Conservation (phyloP, 2,329 filamentous ascomycete genomes). For the Pseudogymnoascus verrucosus region DNA sequence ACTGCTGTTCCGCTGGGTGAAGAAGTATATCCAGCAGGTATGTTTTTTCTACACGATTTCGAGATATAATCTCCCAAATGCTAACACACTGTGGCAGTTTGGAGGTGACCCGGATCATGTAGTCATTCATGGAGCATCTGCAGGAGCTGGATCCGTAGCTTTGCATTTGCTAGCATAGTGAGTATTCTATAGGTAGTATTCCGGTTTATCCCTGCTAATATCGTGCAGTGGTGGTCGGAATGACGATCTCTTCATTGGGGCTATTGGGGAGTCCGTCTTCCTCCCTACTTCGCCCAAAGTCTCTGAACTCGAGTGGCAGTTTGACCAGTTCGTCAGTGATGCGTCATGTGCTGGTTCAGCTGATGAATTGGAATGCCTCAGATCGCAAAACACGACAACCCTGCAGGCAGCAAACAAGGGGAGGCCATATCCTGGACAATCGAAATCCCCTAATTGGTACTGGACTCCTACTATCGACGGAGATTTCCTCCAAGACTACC, state of each 20-base stretch:
- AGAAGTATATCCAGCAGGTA: constrained; percentile 46
- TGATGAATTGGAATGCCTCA: constrained; percentile 31
- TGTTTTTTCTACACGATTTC: neutral
- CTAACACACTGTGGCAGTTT: constrained; percentile 23
- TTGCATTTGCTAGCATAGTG: constrained; percentile 28
- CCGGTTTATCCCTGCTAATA: neutral
- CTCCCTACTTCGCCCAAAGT: constrained; percentile 33
- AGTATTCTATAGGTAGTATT: neutral
- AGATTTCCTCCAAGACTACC: constrained; percentile 33
- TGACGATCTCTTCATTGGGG: constrained; percentile 23
- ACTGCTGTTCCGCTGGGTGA: constrained; percentile 53
- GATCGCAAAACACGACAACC: constrained; percentile 27
- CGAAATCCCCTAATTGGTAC: constrained; percentile 29
- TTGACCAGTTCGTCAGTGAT: constrained; percentile 29
- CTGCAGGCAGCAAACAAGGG: constrained; percentile 32
- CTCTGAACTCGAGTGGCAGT: constrained; percentile 34
- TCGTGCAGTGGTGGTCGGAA: constrained; percentile 20
- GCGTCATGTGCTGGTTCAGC: constrained; percentile 25
- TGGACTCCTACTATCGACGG: constrained; percentile 36
- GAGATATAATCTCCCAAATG: neutral
- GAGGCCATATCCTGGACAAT: constrained; percentile 31
- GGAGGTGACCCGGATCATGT: constrained; percentile 39
- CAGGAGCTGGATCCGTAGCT: constrained; percentile 39
- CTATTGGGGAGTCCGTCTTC: constrained; percentile 29
- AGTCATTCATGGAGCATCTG: constrained; percentile 39